These are phyloP conservation scores for Striga hermonthica DNA, from an alignment of 305 asterid species.

Conservation along the genomic window DNA sequence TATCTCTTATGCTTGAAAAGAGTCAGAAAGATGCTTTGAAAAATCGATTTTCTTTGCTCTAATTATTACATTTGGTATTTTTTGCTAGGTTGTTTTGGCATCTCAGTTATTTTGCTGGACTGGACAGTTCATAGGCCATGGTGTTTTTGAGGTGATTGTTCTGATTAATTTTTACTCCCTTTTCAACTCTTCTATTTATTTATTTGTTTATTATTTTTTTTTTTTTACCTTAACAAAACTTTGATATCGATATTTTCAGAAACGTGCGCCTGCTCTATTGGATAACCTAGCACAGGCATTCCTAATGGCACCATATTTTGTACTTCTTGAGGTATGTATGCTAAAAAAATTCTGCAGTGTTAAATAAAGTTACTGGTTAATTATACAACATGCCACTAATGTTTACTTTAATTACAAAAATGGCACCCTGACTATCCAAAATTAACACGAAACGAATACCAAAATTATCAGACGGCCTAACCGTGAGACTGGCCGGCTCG, in stretches of 20 bases:
- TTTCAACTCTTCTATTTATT: neutral
- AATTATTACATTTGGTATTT: constrained; percentile 16
- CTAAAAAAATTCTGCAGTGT: neutral
- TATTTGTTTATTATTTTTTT: neutral
- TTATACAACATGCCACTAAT: neutral
- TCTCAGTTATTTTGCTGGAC: constrained; percentile 93
- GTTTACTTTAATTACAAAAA: neutral
- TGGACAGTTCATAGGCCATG: constrained; percentile 91
- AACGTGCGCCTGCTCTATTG: constrained; percentile 95
- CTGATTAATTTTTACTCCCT: neutral
- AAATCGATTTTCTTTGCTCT: neutral
- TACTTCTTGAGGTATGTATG: constrained; percentile 78
- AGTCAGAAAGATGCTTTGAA: too few relatives aligned
- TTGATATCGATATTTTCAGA: constrained; percentile 40
- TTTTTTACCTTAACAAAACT: constrained; percentile 12
- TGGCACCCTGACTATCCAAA: too few relatives aligned
- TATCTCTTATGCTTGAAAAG: too few relatives aligned
- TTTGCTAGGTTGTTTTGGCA: constrained; percentile 65
- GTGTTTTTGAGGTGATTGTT: constrained; percentile 76
- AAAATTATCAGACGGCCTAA: too few relatives aligned
- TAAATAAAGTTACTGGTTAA: neutral
- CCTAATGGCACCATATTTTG: constrained; percentile 96
- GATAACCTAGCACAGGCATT: constrained; percentile 95
- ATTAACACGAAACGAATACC: too few relatives aligned
- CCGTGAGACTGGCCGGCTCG: too few relatives aligned